Evolutionary conservation across 768 basidiomycete species (phyloP).

Genomic region (Psilocybe azurescens): DNA sequence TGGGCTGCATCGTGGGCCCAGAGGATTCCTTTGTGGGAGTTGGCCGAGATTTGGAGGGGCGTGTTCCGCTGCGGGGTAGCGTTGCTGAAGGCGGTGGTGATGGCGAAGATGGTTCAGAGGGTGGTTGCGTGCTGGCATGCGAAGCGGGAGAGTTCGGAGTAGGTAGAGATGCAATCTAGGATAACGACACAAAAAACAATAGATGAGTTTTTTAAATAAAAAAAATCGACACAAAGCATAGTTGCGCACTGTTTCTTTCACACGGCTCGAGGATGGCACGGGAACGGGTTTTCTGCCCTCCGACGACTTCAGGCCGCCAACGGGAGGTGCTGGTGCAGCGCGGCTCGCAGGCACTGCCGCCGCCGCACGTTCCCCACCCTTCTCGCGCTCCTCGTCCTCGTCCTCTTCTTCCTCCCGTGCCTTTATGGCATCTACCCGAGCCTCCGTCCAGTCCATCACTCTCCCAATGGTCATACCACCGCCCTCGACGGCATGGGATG

Average conservation of each 20-base stretch:
- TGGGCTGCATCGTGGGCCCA: constrained; percentile 18
- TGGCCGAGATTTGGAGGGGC: constrained; percentile 29
- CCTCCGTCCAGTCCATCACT: constrained; percentile 88
- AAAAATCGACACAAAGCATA: constrained; percentile 4
- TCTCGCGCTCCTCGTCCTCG: constrained; percentile 77
- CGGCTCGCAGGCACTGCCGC: constrained; percentile 12
- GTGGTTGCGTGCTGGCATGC: constrained; percentile 23
- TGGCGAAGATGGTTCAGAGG: constrained; percentile 39
- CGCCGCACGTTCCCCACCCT: constrained; percentile 48
- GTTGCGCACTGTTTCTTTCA: constrained; percentile 37
- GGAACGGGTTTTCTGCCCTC: constrained; percentile 25
- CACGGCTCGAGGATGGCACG: constrained; percentile 17
- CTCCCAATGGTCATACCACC: constrained; percentile 77
- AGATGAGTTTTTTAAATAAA: constrained; percentile 1
- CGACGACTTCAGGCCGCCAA: constrained; percentile 22
- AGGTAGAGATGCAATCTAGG: constrained; percentile 31
- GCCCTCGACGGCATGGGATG: constrained; percentile 50
- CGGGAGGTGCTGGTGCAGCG: constrained; percentile 19
- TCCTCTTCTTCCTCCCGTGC: constrained; percentile 82
- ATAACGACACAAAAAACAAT: constrained; percentile 18
- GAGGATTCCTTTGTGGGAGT: constrained; percentile 24
- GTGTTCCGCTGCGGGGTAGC: constrained; percentile 26
- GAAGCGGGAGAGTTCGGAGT: constrained; percentile 34
- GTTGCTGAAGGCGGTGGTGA: constrained; percentile 34
- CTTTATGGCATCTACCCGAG: constrained; percentile 76